Evolutionary conservation across 1,139 yeast species (phyloP), one percentile per base, ranked within the genome.

Genomic region (Protomyces gravidus): DNA sequence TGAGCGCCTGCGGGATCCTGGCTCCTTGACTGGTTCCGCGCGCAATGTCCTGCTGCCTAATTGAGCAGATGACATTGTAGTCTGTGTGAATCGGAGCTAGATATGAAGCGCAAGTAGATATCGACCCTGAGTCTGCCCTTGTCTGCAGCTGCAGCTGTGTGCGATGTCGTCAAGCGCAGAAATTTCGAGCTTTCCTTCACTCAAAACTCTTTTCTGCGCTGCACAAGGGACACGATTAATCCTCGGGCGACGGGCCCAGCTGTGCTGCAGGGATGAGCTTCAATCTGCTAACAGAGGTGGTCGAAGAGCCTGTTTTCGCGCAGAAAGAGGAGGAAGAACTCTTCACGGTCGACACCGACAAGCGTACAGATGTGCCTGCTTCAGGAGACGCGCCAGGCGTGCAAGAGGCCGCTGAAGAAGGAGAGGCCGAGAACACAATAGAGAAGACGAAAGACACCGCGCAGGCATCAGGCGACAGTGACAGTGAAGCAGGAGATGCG

Each of bases 1-100:
- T 13, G 51, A 28, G 19, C 57, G 56, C 50, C 52, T 25, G 30
- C 51, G 57, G 50, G 46, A 32, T 6, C 57, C 50, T 23, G 7
- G 42, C 11, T 36, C 42, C 17, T 36, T 36, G 23, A 23, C 17
- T n/a, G 27, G 45, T 36, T 32, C 39, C 3, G 42, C 19, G 19
- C 25, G 45, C n/a, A 17, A 6, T 3, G 30, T 48, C 28, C 28
- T 36, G 45, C 26, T 17, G 3, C 11, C 52, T 7, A 15, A 30
- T 4, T 13, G 36, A 7, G 36, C 36, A 30, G 36, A 13, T 15
- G 36, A 30, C 36, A 30, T 30, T 4, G 15, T 36, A 23, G 21
- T 36, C 32, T 28, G 2, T 1, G 32, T 9, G 32, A 28, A 9
- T 28, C 32, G 2, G 32, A n/a, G n/a, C n/a, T n/a, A n/a, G n/a